A percentile compares a stretch with the other conserved stretches of the same genome.
Evolutionary conservation across 164 flowering plant species (phyloP).

Genomic region (Piper longum): DNA sequence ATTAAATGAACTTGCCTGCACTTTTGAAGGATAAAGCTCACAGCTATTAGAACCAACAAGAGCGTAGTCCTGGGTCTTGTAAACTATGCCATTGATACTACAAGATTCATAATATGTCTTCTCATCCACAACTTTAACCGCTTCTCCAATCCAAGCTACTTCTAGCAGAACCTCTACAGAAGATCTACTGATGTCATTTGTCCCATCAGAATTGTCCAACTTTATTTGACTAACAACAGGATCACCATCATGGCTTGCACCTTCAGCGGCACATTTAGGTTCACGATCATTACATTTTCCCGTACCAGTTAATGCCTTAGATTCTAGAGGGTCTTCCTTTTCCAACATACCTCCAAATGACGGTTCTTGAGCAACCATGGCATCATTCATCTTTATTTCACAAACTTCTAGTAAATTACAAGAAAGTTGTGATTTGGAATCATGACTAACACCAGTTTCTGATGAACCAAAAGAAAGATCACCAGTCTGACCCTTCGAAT

Average conservation of each 20-base stretch:
- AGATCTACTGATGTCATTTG: constrained; percentile 12
- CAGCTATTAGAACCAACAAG: constrained; percentile 33
- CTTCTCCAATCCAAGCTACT: constrained; percentile 63
- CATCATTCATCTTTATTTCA: too few species aligned
- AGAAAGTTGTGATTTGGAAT: constrained; percentile 13
- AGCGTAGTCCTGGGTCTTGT: constrained; percentile 57
- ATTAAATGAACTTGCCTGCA: constrained; percentile 36
- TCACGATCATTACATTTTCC: constrained; percentile 14
- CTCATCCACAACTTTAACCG: constrained; percentile 32
- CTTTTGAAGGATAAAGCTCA: constrained; percentile 45
- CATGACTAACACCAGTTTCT: constrained; percentile 6
- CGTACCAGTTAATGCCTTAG: not conserved
- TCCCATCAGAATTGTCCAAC: constrained; percentile 11
- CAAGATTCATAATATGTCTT: constrained; percentile 53
- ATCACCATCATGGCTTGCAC: constrained; percentile 16
- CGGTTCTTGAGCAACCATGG: too few species aligned
- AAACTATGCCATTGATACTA: constrained; percentile 40
- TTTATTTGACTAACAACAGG: constrained; percentile 16
- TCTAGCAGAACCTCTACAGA: constrained; percentile 19
- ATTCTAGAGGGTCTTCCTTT: not conserved
- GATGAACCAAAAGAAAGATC: constrained; percentile 10
- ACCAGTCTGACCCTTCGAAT: constrained; percentile 4
- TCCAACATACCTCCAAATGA: not conserved
- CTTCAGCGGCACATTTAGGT: constrained; percentile 11
- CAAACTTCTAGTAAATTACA: constrained; percentile 1